A percentile compares a stretch with the other conserved stretches of the same genome.
phyloP scores from a whole-genome alignment of 371 early-diverging fungal genomes.

The Lichtheimia hyalospora region DNA sequence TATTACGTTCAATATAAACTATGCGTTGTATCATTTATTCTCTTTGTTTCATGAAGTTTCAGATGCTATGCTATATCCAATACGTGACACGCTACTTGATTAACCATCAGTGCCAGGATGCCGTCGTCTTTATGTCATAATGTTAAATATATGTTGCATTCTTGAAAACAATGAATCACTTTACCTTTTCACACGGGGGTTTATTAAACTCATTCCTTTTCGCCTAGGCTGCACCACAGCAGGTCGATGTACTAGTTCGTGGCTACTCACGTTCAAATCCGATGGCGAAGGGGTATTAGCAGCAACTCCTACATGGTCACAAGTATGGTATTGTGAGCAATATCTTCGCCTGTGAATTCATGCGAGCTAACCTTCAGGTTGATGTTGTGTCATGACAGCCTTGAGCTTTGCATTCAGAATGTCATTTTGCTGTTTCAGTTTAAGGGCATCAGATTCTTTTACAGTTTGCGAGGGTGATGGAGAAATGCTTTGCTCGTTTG shows the following conservation, averaged over 20 bases:
- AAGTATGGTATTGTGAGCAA: neutral
- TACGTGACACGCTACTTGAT: neutral
- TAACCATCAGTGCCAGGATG: neutral
- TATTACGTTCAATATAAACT: no score
- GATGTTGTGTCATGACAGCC: neutral
- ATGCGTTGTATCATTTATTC: no score
- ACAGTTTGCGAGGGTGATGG: neutral
- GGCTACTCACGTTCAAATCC: neutral
- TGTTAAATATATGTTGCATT: neutral
- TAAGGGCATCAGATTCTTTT: no score
- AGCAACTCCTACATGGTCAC: neutral
- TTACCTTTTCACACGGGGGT: slow-evolving; percentile 13
- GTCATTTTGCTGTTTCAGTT: neutral
- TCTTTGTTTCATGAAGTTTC: neutral
- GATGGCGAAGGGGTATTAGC: neutral
- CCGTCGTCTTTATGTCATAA: neutral
- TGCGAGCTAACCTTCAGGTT: neutral
- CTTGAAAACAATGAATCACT: neutral
- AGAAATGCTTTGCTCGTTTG: neutral
- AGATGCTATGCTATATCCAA: neutral
- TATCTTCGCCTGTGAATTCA: no score
- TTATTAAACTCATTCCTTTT: slow-evolving; percentile 12
- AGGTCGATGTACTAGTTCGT: neutral
- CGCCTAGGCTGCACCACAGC: neutral
- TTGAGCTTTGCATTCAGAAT: neutral